These are phyloP conservation scores for Citropsis articulata DNA, from an alignment of 345 rosid genomes.

Conservation along the genomic window DNA sequence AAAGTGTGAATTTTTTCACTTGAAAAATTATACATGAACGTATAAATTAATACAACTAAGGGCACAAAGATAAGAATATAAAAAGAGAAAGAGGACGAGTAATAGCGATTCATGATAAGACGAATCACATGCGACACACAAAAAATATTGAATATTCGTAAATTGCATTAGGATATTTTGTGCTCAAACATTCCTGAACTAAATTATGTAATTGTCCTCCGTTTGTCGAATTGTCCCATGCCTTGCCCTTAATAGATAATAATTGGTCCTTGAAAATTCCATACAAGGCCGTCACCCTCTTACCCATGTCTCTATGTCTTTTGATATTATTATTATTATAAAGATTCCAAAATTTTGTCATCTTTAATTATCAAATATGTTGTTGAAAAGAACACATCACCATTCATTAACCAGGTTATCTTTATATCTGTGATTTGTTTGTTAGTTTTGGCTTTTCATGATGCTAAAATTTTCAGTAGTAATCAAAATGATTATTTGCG, in stretches of 20 bases:
- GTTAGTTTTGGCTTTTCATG: neutral
- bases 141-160: neutral
- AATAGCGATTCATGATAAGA: neutral
- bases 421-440: neutral
- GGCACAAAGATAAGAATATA: too few relatives aligned
- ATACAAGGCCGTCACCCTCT: neutral
- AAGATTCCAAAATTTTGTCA: neutral
- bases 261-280: neutral
- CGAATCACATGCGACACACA: neutral
- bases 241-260: neutral
- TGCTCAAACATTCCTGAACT: neutral
- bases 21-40: too few relatives aligned
- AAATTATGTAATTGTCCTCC: neutral
- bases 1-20: too few relatives aligned
- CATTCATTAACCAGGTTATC: neutral
- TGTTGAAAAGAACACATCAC: neutral
- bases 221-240: neutral
- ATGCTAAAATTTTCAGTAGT: neutral
- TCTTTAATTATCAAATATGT: neutral
- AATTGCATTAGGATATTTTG: neutral
- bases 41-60: too few relatives aligned
- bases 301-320: neutral
- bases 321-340: neutral
- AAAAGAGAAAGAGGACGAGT: neutral
- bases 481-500: neutral